Conservation (phyloP, 768 basidiomycete genomes). For the Inosperma sp. region DNA sequence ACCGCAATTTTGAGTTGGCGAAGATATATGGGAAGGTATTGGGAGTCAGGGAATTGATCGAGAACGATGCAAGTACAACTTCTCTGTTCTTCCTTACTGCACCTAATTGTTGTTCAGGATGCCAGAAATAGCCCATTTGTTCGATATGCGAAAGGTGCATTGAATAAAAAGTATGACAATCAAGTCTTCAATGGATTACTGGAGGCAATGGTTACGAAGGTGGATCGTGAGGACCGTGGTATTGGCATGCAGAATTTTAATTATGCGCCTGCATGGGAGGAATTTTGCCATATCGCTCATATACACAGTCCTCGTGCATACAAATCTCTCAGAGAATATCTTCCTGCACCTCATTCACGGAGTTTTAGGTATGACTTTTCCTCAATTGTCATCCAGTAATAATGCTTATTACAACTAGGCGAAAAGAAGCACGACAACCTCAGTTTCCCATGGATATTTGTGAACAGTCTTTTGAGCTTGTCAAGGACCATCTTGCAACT, state of each 20-base stretch:
- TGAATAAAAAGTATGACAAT: constrained; percentile 9
- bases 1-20: background rate
- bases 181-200: constrained; percentile 2
- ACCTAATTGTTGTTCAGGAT: background rate
- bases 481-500: background rate
- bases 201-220: constrained; percentile 22
- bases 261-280: constrained; percentile 29
- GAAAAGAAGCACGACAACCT: constrained; percentile 10
- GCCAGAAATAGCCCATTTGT: constrained; percentile 5
- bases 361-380: background rate
- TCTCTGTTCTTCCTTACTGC: background rate
- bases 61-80: background rate
- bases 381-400: background rate
- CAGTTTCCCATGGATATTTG: constrained; percentile 14
- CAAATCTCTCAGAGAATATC: constrained; percentile 13
- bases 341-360: constrained; percentile 7
- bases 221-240: constrained; percentile 25
- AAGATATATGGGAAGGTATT: background rate
- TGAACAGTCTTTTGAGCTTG: background rate
- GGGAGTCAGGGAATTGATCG: background rate
- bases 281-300: constrained; percentile 25
- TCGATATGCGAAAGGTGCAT: constrained; percentile 3
- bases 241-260: constrained; percentile 33
- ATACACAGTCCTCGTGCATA: constrained; percentile 29
- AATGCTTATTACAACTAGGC: background rate